Evolutionary conservation across 75 land plant genomes (phyloP), one percentile per base, ranked within the genome.

Genomic region (Cryptomeria japonica): DNA sequence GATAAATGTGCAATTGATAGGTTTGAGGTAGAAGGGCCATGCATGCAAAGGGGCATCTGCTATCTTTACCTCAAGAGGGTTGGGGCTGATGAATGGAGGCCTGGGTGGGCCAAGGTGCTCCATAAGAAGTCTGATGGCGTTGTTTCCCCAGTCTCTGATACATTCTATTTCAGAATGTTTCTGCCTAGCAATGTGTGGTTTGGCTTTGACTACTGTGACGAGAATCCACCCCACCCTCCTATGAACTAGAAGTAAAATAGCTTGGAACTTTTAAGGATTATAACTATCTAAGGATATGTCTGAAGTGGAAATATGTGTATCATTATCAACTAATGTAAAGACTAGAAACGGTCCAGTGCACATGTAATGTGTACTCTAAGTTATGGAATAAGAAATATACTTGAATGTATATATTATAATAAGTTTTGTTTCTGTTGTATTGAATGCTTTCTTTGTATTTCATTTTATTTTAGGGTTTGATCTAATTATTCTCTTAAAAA

Each of bases 71-170:
- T 91, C 36, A 91, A 91, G 78, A 73, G 86, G 31, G 36, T n/a
- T 13, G 92, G 89, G 19, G 55, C 82, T 16, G 92, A 91, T 51
- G 87, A 84, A 15, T 91, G 92, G 92, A 56, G 90, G 58, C 90
- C 90, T 18, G 92, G 90, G 13, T 88, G 86, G 53, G 92, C 86
- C 7, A 88, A 91, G 31, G 88, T 91, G 9, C 76, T 72, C 7
- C 76, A 31, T 31, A 72, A 28, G 32, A 72, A 72, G 0, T 31
- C 76, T 8, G 31, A 79, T 79, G 42, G 46, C 47, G 9, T 41
- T 18, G 44, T 39, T 79, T 18, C 82, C 44, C 46, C 44, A 32
- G 61, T 79, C 86, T 91, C 90, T 7, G 34, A 80, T 28, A 72
- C 80, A 10, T 89, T 91, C 87, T 91, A 83, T 34, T 87, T 87